Evolutionary conservation across 2,329 filamentous ascomycete genomes (phyloP).

Genomic region (Ophidiomyces ophidiicola): DNA sequence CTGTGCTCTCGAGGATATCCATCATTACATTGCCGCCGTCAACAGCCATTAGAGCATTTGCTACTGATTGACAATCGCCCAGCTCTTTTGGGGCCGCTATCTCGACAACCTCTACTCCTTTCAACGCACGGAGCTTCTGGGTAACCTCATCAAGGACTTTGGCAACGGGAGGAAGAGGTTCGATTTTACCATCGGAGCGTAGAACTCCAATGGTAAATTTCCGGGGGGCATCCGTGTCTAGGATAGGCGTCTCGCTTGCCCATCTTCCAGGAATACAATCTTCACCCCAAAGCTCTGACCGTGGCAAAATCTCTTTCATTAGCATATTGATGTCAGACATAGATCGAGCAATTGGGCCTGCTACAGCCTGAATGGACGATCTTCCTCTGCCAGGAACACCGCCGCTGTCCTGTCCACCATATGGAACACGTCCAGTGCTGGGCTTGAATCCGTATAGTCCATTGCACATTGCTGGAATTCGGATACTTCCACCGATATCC

Average conservation of each 20-base stretch:
- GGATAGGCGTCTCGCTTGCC: conserved; percentile 21
- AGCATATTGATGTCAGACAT: conserved; percentile 35
- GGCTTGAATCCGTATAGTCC: conserved; percentile 43
- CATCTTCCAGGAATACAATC: conserved; percentile 35
- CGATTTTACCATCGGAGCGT: conserved; percentile 30
- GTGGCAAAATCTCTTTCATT: conserved; percentile 40
- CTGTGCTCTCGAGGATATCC: conserved; percentile 43
- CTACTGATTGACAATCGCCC: conserved; percentile 44
- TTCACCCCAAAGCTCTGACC: conserved; percentile 42
- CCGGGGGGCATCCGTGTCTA: conserved; percentile 17
- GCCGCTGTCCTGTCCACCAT: conserved; percentile 41
- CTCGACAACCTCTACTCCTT: conserved; percentile 46
- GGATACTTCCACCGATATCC: conserved; percentile 43
- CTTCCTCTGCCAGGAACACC: conserved; percentile 38
- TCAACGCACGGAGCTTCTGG: conserved; percentile 21
- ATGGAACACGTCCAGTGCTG: conserved; percentile 38
- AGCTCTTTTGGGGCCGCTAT: conserved; percentile 43
- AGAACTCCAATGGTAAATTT: conserved; percentile 34
- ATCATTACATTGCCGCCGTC: conserved; percentile 47
- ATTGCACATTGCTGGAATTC: conserved; percentile 40
- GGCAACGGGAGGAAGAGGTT: conserved; percentile 30
- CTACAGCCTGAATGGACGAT: conserved; percentile 39
- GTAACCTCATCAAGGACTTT: conserved; percentile 32
- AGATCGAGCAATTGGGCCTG: conserved; percentile 32
- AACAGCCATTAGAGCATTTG: conserved; percentile 46